Conservation (phyloP, 2,329 filamentous ascomycete species). For the Fusarium phyllophilum region DNA sequence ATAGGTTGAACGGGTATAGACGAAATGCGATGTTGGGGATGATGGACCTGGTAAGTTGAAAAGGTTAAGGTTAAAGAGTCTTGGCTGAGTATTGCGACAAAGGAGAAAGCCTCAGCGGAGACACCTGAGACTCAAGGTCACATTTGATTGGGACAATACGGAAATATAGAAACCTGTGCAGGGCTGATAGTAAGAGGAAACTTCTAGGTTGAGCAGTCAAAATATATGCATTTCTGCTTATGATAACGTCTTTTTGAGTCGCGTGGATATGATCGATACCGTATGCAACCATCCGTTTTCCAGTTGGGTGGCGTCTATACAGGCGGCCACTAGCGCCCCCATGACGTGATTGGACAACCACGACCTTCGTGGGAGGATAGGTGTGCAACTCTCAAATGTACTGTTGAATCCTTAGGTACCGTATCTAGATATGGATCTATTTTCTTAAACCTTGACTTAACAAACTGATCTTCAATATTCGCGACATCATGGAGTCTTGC, state of each 20-base stretch:
- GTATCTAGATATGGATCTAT: background rate
- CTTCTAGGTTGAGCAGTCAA: background rate
- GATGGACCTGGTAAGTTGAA: background rate
- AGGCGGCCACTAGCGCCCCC: slow-evolving; percentile 29
- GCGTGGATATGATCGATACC: background rate
- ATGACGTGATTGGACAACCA: slow-evolving; percentile 43
- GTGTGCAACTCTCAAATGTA: slow-evolving; percentile 8
- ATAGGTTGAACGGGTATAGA: background rate
- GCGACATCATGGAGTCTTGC: slow-evolving; percentile 60
- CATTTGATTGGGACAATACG: background rate
- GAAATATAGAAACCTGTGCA: background rate
- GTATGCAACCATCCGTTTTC: background rate
- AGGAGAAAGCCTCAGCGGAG: background rate
- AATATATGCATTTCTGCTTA: background rate
- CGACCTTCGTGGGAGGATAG: background rate
- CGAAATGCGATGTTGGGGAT: background rate
- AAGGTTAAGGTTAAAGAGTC: slow-evolving; percentile 11
- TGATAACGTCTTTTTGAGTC: background rate
- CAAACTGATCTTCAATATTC: background rate
- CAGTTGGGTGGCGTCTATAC: slow-evolving; percentile 25
- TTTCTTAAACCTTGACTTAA: background rate
- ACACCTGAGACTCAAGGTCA: background rate
- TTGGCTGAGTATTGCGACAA: background rate
- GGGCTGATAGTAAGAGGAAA: too few relatives aligned
- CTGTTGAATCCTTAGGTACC: background rate